A percentile compares a stretch with the other conserved stretches of the same genome.
Conservation (phyloP, 2,329 filamentous ascomycete genomes). For the Teratosphaeria zuluensis region DNA sequence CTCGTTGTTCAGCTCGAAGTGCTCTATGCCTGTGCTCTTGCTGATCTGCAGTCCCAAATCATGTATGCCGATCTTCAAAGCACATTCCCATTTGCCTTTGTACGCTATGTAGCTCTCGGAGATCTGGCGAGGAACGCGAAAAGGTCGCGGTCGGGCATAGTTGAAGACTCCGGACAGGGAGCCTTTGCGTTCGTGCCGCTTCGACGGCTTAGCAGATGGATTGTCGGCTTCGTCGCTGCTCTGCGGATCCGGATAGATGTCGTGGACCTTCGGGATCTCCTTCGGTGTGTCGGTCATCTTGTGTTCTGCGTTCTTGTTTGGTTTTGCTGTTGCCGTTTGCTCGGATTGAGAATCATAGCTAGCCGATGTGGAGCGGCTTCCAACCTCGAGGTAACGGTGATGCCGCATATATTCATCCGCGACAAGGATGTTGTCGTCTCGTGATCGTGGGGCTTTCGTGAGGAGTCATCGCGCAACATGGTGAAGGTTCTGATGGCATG, state of each 20-base stretch:
- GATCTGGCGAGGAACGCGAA: conserved; percentile 22
- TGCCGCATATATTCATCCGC: neutral
- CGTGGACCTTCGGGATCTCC: conserved; percentile 16
- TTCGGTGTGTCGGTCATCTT: conserved; percentile 13
- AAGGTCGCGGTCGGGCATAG: conserved; percentile 24
- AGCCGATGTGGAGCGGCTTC: neutral
- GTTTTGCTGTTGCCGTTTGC: neutral
- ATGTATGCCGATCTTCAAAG: conserved; percentile 23
- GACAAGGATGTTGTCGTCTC: neutral
- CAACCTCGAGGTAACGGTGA: neutral
- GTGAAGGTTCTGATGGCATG: neutral
- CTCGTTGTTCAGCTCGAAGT: conserved; percentile 17
- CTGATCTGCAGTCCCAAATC: conserved; percentile 23
- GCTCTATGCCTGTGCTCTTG: conserved; percentile 18
- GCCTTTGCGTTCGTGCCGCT: conserved; percentile 1
- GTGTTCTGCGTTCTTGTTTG: neutral
- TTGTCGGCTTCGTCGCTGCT: conserved; percentile 1
- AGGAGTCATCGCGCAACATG: neutral
- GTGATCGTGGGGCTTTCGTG: neutral
- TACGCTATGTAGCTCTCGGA: conserved; percentile 23
- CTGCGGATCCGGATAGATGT: conserved; percentile 11
- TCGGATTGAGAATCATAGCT: neutral
- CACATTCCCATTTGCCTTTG: conserved; percentile 23
- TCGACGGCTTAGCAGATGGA: neutral
- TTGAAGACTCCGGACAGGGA: conserved; percentile 19